Conservation (phyloP, 306 rosid species). For the Rubus parviflorus region DNA sequence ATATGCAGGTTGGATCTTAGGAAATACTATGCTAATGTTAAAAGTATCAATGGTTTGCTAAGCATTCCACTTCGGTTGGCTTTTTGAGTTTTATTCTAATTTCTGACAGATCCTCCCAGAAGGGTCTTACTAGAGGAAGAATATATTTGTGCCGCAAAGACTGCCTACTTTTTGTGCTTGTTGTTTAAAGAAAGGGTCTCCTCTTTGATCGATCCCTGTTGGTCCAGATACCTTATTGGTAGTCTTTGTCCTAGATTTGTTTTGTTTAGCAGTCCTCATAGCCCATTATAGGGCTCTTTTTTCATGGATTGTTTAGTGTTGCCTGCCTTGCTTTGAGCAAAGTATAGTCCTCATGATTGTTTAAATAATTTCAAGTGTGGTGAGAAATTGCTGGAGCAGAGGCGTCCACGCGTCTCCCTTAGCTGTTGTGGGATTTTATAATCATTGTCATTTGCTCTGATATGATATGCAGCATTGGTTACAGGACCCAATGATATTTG, state of each 20-base stretch:
- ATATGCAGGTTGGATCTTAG: conserved; percentile 15
- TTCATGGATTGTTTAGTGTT: conserved; percentile 30
- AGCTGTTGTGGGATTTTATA: conserved; percentile 6
- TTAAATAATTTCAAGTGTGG: not conserved
- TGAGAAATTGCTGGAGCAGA: conserved; percentile 27
- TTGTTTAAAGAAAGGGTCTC: conserved; percentile 20
- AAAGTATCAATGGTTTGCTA: conserved; percentile 13
- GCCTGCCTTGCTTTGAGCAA: conserved; percentile 32
- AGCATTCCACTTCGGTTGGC: conserved; percentile 33
- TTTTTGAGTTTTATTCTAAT: conserved; percentile 3
- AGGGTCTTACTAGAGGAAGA: conserved; percentile 25
- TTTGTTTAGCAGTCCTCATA: conserved; percentile 11
- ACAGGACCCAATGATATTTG: conserved; percentile 21
- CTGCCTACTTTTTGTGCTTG: conserved; percentile 23
- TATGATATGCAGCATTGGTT: conserved; percentile 12
- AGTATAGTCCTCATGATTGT: conserved; percentile 22
- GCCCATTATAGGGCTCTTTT: conserved; percentile 28
- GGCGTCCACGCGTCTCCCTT: conserved; percentile 42
- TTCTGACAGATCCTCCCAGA: conserved; percentile 16
- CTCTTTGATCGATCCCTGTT: conserved; percentile 28
- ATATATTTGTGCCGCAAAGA: conserved; percentile 25
- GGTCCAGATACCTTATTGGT: conserved; percentile 32
- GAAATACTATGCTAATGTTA: conserved; percentile 18
- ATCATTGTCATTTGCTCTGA: not conserved
- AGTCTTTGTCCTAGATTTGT: conserved; percentile 29